Base-by-base conservation (phyloP, 495 filamentous ascomycete genomes). In the Parathielavia appendiculata region DNA sequence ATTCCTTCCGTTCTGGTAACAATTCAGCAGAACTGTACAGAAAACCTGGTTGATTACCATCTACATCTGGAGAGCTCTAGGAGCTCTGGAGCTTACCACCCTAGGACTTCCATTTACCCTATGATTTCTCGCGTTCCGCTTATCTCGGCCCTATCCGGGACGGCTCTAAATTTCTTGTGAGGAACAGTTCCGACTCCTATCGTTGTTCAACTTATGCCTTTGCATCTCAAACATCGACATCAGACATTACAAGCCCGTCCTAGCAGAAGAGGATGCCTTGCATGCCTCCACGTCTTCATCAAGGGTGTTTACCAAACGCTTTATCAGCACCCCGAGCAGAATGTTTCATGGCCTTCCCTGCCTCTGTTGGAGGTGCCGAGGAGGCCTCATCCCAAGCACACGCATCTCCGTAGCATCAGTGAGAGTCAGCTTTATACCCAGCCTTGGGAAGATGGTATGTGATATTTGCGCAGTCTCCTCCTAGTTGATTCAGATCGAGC, bases 341-440 rank as follows among this genome's bases (percentile, higher is more conserved):
- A 12, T n/a, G 53, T 48, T 5, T 56, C 48, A 0, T 50, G 36
- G 23, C 23, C 32, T 16, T 51, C 51, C 17, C 45, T 54, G 10
- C 10, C 19, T 16, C 44, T 23, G 17, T 26, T 49, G 26, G 51
- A 54, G 9, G 45, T 56, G 4, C 30, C 51, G 12, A 22, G 45
- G 22, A 48, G 26, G 38, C 23, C 17, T 13, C 19, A 45, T 46
- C 47, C 23, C 14, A 5, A 30, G 0, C 7, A 44, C 41, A 3
- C 16, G 36, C n/a, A 19, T 6, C 17, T 46, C 39, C 13, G 45
- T 30, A 55, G 36, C 38, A 30, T 51, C 45, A 60, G 58, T 38
- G 45, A 51, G 23, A 45, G 8, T 19, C 36, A 51, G 46, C 45
- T 60, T 11, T 40, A 16, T 10, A 14, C 48, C 30, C 20, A 12